Percentiles rank a stretch among this genome's conserved stretches.
Evolutionary conservation across 768 basidiomycete genomes (phyloP).

Genomic region (Glaciozyma antarctica): DNA sequence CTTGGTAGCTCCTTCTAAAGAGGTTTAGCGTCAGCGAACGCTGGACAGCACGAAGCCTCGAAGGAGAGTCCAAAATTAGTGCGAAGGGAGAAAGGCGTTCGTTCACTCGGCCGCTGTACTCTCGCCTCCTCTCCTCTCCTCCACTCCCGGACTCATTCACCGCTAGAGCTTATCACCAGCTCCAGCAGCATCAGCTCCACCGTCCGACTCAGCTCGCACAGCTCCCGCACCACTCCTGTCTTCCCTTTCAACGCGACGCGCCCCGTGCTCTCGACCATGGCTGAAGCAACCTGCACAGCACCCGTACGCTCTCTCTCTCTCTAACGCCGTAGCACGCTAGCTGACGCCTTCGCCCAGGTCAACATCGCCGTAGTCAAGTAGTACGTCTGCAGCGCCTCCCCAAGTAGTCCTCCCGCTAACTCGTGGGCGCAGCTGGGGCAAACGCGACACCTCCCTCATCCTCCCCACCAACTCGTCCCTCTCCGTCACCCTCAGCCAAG

Average conservation of each 20-base stretch:
- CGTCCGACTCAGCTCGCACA: neutral
- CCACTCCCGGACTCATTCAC: neutral
- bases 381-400: neutral
- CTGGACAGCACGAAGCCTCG: too few relatives aligned
- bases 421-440: constrained; percentile 73
- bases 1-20: too few relatives aligned
- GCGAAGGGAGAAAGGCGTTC: too few relatives aligned
- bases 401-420: neutral
- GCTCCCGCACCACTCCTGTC: neutral
- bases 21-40: too few relatives aligned
- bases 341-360: constrained; percentile 7
- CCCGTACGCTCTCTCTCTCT: constrained; percentile 19
- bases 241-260: neutral
- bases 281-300: constrained; percentile 33
- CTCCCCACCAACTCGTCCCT: constrained; percentile 95
- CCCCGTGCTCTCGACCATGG: neutral
- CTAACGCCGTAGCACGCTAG: neutral
- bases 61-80: too few relatives aligned
- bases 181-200: neutral
- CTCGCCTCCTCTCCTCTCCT: neutral
- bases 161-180: neutral
- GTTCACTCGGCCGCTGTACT: too few relatives aligned
- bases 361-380: constrained; percentile 35
- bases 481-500: constrained; percentile 94
- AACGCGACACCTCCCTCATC: constrained; percentile 88